Percentiles rank a stretch among this genome's conserved stretches.
These are phyloP conservation scores for Trichoderma brevicompactum DNA, from an alignment of 2,329 filamentous ascomycete genomes.

Conservation along the genomic window DNA sequence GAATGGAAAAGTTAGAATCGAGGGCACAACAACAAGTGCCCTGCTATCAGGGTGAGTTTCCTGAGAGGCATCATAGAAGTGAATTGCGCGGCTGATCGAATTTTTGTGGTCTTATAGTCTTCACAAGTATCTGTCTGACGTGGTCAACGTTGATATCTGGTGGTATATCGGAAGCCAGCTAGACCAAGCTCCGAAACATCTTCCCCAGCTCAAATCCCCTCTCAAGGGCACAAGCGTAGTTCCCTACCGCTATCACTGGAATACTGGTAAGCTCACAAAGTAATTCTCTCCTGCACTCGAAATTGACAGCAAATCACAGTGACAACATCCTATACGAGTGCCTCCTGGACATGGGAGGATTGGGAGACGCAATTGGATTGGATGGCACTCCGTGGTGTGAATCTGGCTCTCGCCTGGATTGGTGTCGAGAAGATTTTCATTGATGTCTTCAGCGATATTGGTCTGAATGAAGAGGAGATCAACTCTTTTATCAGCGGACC, in stretches of 20 bases:
- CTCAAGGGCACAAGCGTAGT: conserved; percentile 30
- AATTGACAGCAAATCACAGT: conserved; percentile 39
- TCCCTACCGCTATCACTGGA: conserved; percentile 31
- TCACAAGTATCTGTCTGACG: conserved; percentile 32
- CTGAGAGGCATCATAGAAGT: not conserved
- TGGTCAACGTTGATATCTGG: conserved; percentile 33
- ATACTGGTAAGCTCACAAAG: conserved; percentile 35
- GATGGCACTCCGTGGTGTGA: conserved; percentile 55
- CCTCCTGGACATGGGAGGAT: conserved; percentile 57
- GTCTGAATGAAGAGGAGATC: conserved; percentile 51
- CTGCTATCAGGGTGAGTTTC: conserved; percentile 30
- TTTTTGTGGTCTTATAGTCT: conserved; percentile 17
- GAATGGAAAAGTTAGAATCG: conserved; percentile 31
- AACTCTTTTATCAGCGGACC: conserved; percentile 52
- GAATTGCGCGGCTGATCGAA: not conserved
- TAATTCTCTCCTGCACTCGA: not conserved
- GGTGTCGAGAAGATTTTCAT: conserved; percentile 55
- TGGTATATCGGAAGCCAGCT: conserved; percentile 33
- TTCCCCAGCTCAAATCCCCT: conserved; percentile 28
- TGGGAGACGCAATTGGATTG: conserved; percentile 58
- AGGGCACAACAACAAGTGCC: conserved; percentile 31
- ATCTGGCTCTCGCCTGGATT: conserved; percentile 56
- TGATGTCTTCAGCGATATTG: conserved; percentile 51
- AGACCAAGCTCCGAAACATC: conserved; percentile 29
- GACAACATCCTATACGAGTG: conserved; percentile 55